phyloP scores from a whole-genome alignment of 2,329 filamentous ascomycete species.

The Orbilia ellipsospora region DNA sequence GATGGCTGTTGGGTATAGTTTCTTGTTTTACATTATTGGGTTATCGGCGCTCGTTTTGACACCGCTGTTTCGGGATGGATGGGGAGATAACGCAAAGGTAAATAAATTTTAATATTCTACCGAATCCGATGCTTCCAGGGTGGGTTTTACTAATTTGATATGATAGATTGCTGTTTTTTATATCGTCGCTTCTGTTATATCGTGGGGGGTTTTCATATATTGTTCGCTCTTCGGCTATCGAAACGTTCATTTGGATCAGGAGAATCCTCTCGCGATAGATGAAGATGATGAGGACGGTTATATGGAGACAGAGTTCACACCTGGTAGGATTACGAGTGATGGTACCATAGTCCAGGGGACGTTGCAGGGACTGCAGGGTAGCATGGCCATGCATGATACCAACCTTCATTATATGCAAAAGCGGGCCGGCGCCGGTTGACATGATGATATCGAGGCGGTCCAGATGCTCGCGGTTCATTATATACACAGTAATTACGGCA shows the following conservation, averaged over 20 bases:
- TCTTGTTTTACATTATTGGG: conserved; percentile 35
- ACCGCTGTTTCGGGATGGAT: conserved; percentile 17
- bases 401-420: too few relatives aligned
- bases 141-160: neutral
- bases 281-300: conserved; percentile 5
- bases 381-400: too few relatives aligned
- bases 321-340: neutral
- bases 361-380: too few relatives aligned
- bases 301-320: neutral
- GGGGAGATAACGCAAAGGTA: conserved; percentile 33
- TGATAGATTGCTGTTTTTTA: conserved; percentile 27
- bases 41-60: conserved; percentile 27
- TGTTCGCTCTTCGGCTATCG: conserved; percentile 32
- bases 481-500: too few relatives aligned
- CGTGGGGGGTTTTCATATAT: conserved; percentile 29
- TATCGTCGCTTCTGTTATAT: conserved; percentile 17
- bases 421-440: too few relatives aligned
- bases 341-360: neutral
- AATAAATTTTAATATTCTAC: neutral
- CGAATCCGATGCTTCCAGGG: neutral
- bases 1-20: conserved; percentile 39
- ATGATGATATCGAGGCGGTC: too few relatives aligned
- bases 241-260: conserved; percentile 21
- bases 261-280: conserved; percentile 3
- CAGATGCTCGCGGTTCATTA: too few relatives aligned